Evolutionary conservation across 805 yeast species (phyloP).

Genomic region (Millerozyma miso): DNA sequence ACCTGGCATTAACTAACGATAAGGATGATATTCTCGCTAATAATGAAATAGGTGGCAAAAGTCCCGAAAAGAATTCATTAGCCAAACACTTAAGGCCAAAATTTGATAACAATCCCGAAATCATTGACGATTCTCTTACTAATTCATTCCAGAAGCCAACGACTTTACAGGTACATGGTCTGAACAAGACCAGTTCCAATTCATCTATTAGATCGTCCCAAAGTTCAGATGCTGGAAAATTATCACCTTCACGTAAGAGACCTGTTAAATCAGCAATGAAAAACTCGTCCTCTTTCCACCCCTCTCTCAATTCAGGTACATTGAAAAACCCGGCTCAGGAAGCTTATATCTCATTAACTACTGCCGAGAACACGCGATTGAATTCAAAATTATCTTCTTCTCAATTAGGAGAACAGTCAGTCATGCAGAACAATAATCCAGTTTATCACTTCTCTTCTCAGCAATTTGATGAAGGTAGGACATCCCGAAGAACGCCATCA

Average conservation of each 20-base stretch:
- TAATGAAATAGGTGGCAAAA: slow-evolving; percentile 16
- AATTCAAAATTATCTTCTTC: slow-evolving; percentile 56
- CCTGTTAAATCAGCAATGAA: slow-evolving; percentile 56
- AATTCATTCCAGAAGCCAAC: not conserved
- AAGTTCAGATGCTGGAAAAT: slow-evolving; percentile 20
- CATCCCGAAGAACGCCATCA: slow-evolving; percentile 24
- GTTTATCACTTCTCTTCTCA: slow-evolving; percentile 4
- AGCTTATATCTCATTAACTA: slow-evolving; percentile 64
- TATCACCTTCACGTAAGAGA: slow-evolving; percentile 12
- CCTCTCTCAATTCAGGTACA: slow-evolving; percentile 3
- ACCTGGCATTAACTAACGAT: slow-evolving; percentile 7
- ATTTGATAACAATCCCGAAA: slow-evolving; percentile 27
- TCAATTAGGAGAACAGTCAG: slow-evolving; percentile 23
- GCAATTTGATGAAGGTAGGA: slow-evolving; percentile 7
- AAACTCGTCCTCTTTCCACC: slow-evolving; percentile 22
- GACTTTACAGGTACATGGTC: slow-evolving; percentile 10
- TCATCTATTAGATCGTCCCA: slow-evolving; percentile 28
- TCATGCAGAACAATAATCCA: slow-evolving; percentile 5
- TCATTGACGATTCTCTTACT: slow-evolving; percentile 13
- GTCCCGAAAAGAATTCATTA: slow-evolving; percentile 16
- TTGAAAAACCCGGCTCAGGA: slow-evolving; percentile 46
- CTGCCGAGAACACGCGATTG: slow-evolving; percentile 74
- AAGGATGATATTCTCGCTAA: slow-evolving; percentile 23
- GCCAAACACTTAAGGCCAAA: slow-evolving; percentile 26
- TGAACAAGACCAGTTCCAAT: slow-evolving; percentile 19